Percentiles rank a stretch among this genome's conserved stretches.
These are phyloP conservation scores for Candida fluviatilis DNA, from an alignment of 805 yeast genomes.

Conservation along the genomic window DNA sequence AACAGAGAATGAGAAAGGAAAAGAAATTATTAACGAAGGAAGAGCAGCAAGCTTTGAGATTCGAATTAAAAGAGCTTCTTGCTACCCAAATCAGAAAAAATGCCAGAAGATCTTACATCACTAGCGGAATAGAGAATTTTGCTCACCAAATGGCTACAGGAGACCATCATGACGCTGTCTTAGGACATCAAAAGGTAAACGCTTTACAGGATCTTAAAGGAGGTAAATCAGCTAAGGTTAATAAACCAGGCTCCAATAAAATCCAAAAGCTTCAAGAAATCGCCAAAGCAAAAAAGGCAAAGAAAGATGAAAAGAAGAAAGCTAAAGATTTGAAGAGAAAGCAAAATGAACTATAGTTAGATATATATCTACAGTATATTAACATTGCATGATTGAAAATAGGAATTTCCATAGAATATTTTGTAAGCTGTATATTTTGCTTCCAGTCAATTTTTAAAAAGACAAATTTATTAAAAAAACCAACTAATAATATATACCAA, in stretches of 20 bases:
- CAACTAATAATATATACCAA: constrained; percentile 4
- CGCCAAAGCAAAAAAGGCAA: constrained; percentile 5
- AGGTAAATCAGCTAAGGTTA: constrained; percentile 12
- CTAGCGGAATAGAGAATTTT: constrained; percentile 72
- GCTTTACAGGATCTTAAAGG: constrained; percentile 58
- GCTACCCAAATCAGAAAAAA: constrained; percentile 55
- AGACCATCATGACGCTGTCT: constrained; percentile 58
- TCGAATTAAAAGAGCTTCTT: constrained; percentile 51
- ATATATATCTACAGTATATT: not conserved
- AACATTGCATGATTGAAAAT: no score
- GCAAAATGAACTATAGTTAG: not conserved
- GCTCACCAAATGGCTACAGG: constrained; percentile 75
- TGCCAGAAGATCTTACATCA: constrained; percentile 66
- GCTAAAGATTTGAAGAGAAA: constrained; percentile 2
- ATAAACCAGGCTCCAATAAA: constrained; percentile 5
- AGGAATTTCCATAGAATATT: no score
- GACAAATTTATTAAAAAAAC: constrained; percentile 1
- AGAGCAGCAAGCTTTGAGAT: constrained; percentile 43
- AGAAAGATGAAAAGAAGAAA: constrained; percentile 5
- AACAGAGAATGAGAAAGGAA: constrained; percentile 51
- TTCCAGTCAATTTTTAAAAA: constrained; percentile 1
- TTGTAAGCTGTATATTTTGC: not conserved
- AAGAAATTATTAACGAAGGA: constrained; percentile 41
- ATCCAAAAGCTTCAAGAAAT: constrained; percentile 5
- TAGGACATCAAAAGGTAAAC: constrained; percentile 65